Base-by-base conservation (phyloP, 768 basidiomycete species). In the Hysterangium stoloniferum region DNA sequence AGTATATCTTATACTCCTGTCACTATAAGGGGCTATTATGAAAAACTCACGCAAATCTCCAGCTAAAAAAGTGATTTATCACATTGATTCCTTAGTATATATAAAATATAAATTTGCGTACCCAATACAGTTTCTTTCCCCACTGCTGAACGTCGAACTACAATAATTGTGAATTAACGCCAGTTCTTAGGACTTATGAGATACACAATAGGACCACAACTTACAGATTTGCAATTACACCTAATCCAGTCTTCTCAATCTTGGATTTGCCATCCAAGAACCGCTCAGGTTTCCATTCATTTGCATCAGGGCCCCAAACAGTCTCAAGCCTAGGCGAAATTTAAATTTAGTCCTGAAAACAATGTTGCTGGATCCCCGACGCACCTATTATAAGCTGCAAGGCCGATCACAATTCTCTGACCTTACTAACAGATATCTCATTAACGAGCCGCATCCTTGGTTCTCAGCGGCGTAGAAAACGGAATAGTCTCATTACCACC, bases 331-430 rank as follows among this genome's bases (percentile, higher is more conserved):
- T 41, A 3, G 11, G 19, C 6, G 11, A 25, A 19, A 41, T 3
- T 4, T 12, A 37, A n/a, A n/a, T 20, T 37, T n/a, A 37, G 35
- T n/a, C n/a, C n/a, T n/a, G 35, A 37, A 37, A 37, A 37, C n/a
- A 7, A 7, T n/a, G n/a, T n/a, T n/a, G n/a, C n/a, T n/a, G n/a
- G 20, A 20, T 22, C 6, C 9, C 11, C 13, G 28, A 41, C n/a
- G n/a, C 17, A 67, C 69, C 67, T 56, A 48, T 67, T 63, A 53
- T 70, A 69, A 24, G n/a, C 35, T 6, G 38, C 38, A 11, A 48
- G 20, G 5, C 31, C 32, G 9, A 48, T 5, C 8, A 55, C 28
- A 22, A 64, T 53, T 19, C 33, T 44, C 36, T 60, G 60, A 20
- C 64, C 66, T 35, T 60, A n/a, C 52, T 49, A 19, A 68, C 50